Conservation (phyloP, 495 filamentous ascomycete genomes). For the Trichoderma reesei region DNA sequence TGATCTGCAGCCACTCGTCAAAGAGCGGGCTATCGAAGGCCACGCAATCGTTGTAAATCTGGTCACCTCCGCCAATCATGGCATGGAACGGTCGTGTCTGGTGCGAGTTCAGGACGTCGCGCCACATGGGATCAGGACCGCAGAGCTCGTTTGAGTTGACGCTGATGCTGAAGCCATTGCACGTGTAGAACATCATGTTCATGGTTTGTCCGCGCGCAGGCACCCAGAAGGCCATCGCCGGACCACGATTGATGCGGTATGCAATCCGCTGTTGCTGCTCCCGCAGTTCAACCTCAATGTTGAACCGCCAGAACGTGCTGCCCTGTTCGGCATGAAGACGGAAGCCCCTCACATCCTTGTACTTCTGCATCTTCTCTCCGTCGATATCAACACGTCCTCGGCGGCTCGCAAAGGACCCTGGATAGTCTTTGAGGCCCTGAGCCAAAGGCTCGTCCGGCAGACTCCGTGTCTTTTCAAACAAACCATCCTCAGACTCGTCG, state of each 20-base stretch:
- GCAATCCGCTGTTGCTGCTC: conserved; percentile 72
- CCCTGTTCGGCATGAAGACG: conserved; percentile 78
- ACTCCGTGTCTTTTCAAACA: conserved; percentile 53
- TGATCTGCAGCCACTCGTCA: conserved; percentile 72
- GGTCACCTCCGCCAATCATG: conserved; percentile 96
- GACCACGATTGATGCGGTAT: conserved; percentile 89
- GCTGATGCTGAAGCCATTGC: conserved; percentile 85
- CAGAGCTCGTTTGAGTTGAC: conserved; percentile 69
- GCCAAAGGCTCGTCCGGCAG: conserved; percentile 27
- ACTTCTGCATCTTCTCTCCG: conserved; percentile 66
- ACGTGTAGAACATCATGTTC: conserved; percentile 98
- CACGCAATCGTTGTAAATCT: conserved; percentile 86
- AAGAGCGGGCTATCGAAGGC: conserved; percentile 65
- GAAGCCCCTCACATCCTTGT: conserved; percentile 68
- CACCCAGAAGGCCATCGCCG: conserved; percentile 89
- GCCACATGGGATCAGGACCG: conserved; percentile 93
- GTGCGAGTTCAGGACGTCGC: conserved; percentile 87
- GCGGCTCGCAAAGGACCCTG: conserved; percentile 37
- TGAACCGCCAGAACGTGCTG: conserved; percentile 95
- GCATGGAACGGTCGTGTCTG: conserved; percentile 92
- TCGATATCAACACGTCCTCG: conserved; percentile 42
- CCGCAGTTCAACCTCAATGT: conserved; percentile 78
- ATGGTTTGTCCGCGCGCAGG: conserved; percentile 76
- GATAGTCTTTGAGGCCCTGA: conserved; percentile 25
- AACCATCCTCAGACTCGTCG: conserved; percentile 67